Base-by-base conservation (phyloP, 148 eudicot species). In the Cornus florida region DNA sequence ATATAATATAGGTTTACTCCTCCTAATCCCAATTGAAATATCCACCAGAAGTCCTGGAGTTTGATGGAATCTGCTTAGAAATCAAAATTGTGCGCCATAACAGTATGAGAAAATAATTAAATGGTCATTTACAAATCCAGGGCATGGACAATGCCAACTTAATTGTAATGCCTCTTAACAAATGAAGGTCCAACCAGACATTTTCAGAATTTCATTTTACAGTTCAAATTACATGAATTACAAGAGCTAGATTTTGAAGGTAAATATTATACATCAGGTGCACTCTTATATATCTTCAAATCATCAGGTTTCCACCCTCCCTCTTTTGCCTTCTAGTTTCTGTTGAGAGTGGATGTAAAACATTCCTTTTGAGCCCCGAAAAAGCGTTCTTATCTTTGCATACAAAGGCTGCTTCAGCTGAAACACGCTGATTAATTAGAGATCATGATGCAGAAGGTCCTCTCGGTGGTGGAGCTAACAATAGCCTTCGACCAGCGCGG, bases 401-500 rank as follows among this genome's bases (percentile, higher is more conserved):
- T 67, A 24, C 38, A 35, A 35, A 35, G 5, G 41, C 28, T 28
- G 70, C 4, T 23, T 76, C 67, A 14, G 82, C 71, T 7, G 53
- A 23, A 48, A 31, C 64, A 28, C 48, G 14, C 1, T 16, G 74
- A 69, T 6, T 9, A 46, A 38, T 62, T 31, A 16, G 16, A 46
- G 48, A 56, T 77, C 48, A 73, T 57, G 79, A 67, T 19, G 81
- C 31, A 22, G 32, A 65, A 28, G 59, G 53, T 46, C 68, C 66
- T 80, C 81, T 86, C 11, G 75, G 75, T 28, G 90, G 90, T 35
- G 94, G 94, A 82, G 89, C 78, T 75, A 86, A 69, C 68, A 94
- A 83, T 39, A 85, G 78, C 86, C 79, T 89, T 83, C 86, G 86
- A 77, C 95, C 95, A 81, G 87, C 87, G 39, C 46, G 82, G 72